Percentiles rank a stretch among this genome's conserved stretches.
phyloP scores from a whole-genome alignment of 2,329 filamentous ascomycete genomes.

The Colletotrichum eleusines region DNA sequence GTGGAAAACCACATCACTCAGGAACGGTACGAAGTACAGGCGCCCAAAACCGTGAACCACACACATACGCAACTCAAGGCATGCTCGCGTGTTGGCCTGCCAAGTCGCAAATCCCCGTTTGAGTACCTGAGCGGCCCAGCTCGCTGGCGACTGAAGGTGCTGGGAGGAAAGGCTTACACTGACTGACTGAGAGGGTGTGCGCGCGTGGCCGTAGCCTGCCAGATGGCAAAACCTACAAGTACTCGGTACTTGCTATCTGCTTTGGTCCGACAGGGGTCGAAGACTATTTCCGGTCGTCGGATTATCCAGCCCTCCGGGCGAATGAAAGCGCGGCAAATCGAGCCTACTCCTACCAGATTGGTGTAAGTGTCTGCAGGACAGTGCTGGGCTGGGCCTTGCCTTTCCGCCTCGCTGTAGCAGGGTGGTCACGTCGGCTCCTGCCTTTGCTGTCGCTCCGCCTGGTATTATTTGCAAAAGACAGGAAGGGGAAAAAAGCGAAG shows the following conservation, averaged over 20 bases:
- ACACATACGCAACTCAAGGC: not conserved
- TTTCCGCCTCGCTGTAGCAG: slow-evolving; percentile 41
- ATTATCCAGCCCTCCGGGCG: slow-evolving; percentile 48
- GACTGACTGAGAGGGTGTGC: not conserved
- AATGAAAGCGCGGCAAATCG: slow-evolving; percentile 44
- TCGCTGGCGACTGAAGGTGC: not conserved
- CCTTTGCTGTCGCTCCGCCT: slow-evolving; percentile 35
- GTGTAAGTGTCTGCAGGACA: slow-evolving; percentile 45
- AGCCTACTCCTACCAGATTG: slow-evolving; percentile 45
- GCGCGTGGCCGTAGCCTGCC: slow-evolving; percentile 11
- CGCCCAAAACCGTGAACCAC: not conserved
- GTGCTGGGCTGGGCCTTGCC: slow-evolving; percentile 42
- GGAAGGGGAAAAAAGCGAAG: slow-evolving; percentile 38
- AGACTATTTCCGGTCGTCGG: slow-evolving; percentile 45
- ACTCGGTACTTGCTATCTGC: slow-evolving; percentile 20
- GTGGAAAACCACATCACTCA: not conserved
- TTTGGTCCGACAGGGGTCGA: slow-evolving; percentile 22
- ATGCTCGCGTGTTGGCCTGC: slow-evolving; percentile 40
- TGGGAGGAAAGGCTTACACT: slow-evolving; percentile 32
- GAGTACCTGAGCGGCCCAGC: slow-evolving; percentile 35
- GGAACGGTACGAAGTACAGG: too few relatives aligned
- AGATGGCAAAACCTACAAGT: slow-evolving; percentile 25
- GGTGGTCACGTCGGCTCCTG: slow-evolving; percentile 41
- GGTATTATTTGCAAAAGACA: slow-evolving; percentile 43
- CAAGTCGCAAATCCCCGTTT: slow-evolving; percentile 34